phyloP scores from a whole-genome alignment of 2,329 filamentous ascomycete species.

The Penicillium glabrum region DNA sequence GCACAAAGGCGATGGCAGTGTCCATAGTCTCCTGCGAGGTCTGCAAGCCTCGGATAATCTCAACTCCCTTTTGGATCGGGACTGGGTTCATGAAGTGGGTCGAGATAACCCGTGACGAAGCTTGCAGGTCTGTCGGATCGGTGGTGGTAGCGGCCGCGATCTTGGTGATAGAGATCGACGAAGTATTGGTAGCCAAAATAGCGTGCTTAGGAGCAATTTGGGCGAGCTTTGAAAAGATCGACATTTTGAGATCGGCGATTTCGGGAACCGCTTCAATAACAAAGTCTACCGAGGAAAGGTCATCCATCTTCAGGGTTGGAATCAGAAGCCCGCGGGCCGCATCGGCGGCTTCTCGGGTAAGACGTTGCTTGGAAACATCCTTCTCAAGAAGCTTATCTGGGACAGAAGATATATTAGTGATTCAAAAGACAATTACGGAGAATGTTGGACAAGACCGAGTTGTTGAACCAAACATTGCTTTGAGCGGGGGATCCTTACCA shows the following conservation, averaged over 20 bases:
- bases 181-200: constrained; percentile 95
- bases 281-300: constrained; percentile 83
- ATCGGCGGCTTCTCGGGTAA: constrained; percentile 79
- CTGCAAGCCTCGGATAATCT: constrained; percentile 93
- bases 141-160: constrained; percentile 84
- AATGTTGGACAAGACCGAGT: background rate
- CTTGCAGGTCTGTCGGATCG: constrained; percentile 76
- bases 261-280: constrained; percentile 97
- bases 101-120: constrained; percentile 83
- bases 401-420: background rate
- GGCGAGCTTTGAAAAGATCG: constrained; percentile 82
- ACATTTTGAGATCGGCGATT: constrained; percentile 80
- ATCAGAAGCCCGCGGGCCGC: constrained; percentile 68
- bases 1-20: constrained; percentile 80
- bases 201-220: constrained; percentile 79
- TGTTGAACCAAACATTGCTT: background rate
- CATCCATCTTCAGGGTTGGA: constrained; percentile 70
- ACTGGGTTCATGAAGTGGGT: constrained; percentile 99
- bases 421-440: background rate
- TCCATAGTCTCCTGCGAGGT: constrained; percentile 80
- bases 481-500: constrained; percentile 50
- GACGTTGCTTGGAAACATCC: constrained; percentile 82
- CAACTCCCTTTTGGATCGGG: constrained; percentile 92
- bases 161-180: constrained; percentile 95
- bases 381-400: constrained; percentile 92